These are phyloP conservation scores for Hypoxylon sp. DNA, from an alignment of 2,329 filamentous ascomycete genomes.

Conservation along the genomic window DNA sequence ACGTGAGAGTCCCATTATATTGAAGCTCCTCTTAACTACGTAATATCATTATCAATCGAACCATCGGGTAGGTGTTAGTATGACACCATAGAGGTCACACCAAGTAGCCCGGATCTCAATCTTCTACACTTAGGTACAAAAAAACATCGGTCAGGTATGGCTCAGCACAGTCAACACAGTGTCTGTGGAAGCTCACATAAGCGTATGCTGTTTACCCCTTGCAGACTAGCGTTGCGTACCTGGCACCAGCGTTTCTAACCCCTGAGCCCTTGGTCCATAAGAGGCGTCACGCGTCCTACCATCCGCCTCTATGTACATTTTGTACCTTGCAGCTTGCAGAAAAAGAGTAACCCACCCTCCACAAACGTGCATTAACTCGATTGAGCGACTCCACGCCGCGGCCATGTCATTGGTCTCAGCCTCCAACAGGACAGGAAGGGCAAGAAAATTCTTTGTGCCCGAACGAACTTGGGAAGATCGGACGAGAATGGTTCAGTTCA, in stretches of 20 bases:
- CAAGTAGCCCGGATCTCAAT: conserved; percentile 18
- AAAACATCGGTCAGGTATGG: conserved; percentile 13
- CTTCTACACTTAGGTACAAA: conserved; percentile 1
- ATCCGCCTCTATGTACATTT: conserved; percentile 9
- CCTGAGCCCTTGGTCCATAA: conserved; percentile 36
- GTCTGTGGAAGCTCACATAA: conserved; percentile 33
- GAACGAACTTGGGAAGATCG: conserved; percentile 15
- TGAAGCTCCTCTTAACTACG: conserved; percentile 10
- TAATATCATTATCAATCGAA: conserved; percentile 16
- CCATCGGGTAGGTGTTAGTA: conserved; percentile 19
- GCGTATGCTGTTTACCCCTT: conserved; percentile 34
- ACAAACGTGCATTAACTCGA: conserved; percentile 47
- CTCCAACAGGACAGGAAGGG: conserved; percentile 33
- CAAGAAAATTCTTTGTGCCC: conserved; percentile 24
- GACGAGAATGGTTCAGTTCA: conserved; percentile 13
- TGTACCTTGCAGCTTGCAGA: conserved; percentile 45
- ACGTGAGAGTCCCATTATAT: conserved; percentile 16
- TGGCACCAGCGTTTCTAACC: conserved; percentile 36
- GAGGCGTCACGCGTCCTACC: conserved; percentile 29
- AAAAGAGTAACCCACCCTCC: conserved; percentile 43
- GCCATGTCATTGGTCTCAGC: conserved; percentile 43
- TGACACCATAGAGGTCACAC: conserved; percentile 15
- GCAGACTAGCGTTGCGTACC: conserved; percentile 38
- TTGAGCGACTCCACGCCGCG: conserved; percentile 43
- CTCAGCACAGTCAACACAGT: conserved; percentile 26